Evolutionary conservation across 257 asterid genomes (phyloP).

Genomic region (Solanum tacnaense): DNA sequence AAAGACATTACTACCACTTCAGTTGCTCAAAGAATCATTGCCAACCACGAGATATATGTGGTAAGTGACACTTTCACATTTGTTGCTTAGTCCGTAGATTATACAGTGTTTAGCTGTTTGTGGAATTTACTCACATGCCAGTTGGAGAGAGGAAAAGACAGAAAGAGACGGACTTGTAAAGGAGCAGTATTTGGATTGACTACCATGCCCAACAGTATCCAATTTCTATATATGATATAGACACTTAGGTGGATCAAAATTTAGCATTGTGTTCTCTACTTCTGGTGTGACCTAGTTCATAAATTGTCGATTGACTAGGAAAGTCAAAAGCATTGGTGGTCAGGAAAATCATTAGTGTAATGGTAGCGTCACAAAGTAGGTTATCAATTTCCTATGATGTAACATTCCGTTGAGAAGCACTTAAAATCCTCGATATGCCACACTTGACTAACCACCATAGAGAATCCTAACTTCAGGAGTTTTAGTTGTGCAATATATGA

Average conservation of each 20-base stretch:
- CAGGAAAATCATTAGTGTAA: background rate
- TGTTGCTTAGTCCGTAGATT: background rate
- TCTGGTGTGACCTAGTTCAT: background rate
- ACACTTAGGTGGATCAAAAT: background rate
- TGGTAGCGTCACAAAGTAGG: background rate
- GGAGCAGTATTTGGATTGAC: background rate
- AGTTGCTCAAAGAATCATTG: conserved; percentile 70
- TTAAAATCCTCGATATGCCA: background rate
- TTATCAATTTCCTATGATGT: background rate
- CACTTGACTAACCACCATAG: background rate
- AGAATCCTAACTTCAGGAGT: background rate
- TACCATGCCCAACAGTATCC: background rate
- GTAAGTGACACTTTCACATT: conserved; percentile 19
- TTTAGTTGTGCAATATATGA: background rate
- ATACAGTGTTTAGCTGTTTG: background rate
- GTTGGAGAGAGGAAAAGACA: background rate
- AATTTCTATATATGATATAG: background rate
- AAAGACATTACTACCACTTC: conserved; percentile 65
- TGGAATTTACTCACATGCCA: background rate
- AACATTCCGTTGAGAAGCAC: background rate
- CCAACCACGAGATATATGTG: conserved; percentile 69
- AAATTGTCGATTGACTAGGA: background rate
- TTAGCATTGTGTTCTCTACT: background rate
- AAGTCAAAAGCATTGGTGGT: background rate
- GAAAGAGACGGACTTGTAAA: background rate